These are phyloP conservation scores for Nymphaea thermarum DNA, from an alignment of 164 flowering plant genomes.

Conservation along the genomic window DNA sequence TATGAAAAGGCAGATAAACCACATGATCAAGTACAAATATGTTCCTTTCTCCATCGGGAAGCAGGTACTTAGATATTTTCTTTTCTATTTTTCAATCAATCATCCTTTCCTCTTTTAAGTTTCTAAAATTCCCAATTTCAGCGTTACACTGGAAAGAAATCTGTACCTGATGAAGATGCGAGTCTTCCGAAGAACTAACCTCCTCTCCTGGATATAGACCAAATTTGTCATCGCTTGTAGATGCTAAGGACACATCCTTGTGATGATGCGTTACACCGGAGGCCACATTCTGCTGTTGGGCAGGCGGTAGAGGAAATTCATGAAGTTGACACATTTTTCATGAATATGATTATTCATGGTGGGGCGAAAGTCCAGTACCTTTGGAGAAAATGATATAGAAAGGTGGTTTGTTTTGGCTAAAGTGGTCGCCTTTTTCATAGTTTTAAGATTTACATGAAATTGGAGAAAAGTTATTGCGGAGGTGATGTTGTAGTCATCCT, in stretches of 20 bases:
- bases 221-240: not conserved
- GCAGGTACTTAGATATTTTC: slow-evolving; percentile 31
- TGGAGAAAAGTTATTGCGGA: not conserved
- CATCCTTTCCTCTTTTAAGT: not conserved
- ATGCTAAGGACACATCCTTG: not conserved
- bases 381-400: not conserved
- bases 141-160: slow-evolving; percentile 1
- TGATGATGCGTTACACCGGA: not conserved
- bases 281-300: not conserved
- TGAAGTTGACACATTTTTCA: not conserved
- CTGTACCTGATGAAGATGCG: not conserved
- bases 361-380: not conserved
- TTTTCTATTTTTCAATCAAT: not conserved
- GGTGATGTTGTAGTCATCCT: not conserved
- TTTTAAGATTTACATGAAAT: not conserved
- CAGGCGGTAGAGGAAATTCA: not conserved
- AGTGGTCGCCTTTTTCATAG: not conserved
- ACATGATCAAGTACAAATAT: slow-evolving; percentile 83
- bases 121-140: not conserved
- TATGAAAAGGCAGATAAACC: slow-evolving; percentile 71
- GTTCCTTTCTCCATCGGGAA: slow-evolving; percentile 74
- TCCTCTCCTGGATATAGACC: not conserved
- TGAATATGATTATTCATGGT: not conserved
- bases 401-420: not conserved
- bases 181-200: not conserved